Conservation (phyloP, 2,329 filamentous ascomycete genomes). For the Grosmannia penicillata region DNA sequence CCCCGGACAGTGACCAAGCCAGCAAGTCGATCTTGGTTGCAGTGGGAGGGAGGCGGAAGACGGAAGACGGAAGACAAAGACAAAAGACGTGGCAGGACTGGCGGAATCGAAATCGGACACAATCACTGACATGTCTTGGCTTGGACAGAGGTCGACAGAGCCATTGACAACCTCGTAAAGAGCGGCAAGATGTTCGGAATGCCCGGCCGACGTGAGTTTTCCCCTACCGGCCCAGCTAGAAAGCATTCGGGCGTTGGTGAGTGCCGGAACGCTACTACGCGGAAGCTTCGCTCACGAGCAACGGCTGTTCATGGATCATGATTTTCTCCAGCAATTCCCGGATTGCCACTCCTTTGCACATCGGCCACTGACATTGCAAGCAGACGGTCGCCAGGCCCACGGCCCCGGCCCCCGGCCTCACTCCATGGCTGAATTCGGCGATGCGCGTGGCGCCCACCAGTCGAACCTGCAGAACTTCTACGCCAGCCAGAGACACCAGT, state of each 20-base stretch:
- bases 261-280: conserved; percentile 14
- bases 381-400: conserved; percentile 58
- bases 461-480: conserved; percentile 89
- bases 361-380: too few relatives aligned
- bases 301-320: conserved; percentile 4
- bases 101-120: too few relatives aligned
- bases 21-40: too few relatives aligned
- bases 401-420: conserved; percentile 58
- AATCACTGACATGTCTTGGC: neutral
- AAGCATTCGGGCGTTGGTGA: conserved; percentile 45
- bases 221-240: conserved; percentile 37
- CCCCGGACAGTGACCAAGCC: too few relatives aligned
- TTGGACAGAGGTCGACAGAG: conserved; percentile 75
- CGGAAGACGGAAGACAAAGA: neutral
- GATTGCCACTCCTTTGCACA: too few relatives aligned
- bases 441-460: conserved; percentile 54
- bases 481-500: conserved; percentile 81
- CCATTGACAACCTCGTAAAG: conserved; percentile 89
- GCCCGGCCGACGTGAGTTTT: conserved; percentile 62
- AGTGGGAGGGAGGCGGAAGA: neutral
- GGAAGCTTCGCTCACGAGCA: conserved; percentile 11
- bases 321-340: conserved; percentile 7
- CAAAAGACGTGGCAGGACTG: too few relatives aligned
- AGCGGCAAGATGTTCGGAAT: conserved; percentile 81
- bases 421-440: conserved; percentile 69